Conservation (phyloP, 108 stramenopile genomes). For the Bacterosira constricta region DNA sequence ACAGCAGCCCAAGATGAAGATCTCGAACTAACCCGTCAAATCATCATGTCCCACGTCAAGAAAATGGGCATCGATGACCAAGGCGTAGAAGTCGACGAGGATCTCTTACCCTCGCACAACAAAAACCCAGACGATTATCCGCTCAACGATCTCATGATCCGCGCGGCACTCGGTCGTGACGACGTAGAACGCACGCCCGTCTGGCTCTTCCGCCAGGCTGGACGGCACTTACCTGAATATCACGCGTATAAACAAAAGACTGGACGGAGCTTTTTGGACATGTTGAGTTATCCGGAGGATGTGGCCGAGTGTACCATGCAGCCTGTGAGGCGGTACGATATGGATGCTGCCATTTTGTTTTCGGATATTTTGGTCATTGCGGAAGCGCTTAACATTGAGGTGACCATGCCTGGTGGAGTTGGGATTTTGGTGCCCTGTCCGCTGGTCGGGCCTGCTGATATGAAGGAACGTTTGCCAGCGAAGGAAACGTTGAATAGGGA, state of each 20-base stretch:
- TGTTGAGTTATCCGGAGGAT: slow-evolving; percentile 84
- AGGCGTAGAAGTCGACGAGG: background rate
- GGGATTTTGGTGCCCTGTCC: slow-evolving; percentile 93
- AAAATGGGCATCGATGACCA: background rate
- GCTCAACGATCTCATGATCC: slow-evolving; percentile 83
- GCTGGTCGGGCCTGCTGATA: slow-evolving; percentile 73
- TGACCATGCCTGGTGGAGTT: slow-evolving; percentile 95
- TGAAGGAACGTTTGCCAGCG: slow-evolving; percentile 72
- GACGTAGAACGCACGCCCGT: slow-evolving; percentile 82
- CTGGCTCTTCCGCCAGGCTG: slow-evolving; percentile 96
- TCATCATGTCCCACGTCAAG: slow-evolving; percentile 46
- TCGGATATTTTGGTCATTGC: slow-evolving; percentile 95
- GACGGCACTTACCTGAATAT: slow-evolving; percentile 95
- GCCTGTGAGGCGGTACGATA: slow-evolving; percentile 88
- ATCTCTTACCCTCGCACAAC: slow-evolving; percentile 6
- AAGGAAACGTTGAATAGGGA: slow-evolving; percentile 56
- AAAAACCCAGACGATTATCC: slow-evolving; percentile 51
- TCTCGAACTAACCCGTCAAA: slow-evolving; percentile 69
- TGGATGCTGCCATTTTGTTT: slow-evolving; percentile 96
- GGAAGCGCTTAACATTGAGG: slow-evolving; percentile 84
- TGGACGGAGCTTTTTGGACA: slow-evolving; percentile 90
- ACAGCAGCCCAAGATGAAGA: slow-evolving; percentile 49
- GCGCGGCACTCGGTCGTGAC: slow-evolving; percentile 71
- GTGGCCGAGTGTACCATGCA: slow-evolving; percentile 97
- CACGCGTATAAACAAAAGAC: slow-evolving; percentile 80